Conservation (phyloP, 352 stramenopile genomes). For the Saprolegnia diclina region DNA sequence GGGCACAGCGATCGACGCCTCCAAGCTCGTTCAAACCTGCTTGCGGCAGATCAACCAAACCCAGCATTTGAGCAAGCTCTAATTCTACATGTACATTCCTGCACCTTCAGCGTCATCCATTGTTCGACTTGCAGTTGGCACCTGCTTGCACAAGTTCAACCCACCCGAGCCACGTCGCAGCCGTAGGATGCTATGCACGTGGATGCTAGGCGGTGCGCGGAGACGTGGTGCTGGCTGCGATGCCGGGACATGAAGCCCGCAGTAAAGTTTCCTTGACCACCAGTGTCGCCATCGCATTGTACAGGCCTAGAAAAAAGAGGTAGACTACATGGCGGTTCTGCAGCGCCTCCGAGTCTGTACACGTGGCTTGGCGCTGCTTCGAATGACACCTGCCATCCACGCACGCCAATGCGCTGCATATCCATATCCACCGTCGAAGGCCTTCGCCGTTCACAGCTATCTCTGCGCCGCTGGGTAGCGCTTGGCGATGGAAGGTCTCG, state of each 20-base stretch:
- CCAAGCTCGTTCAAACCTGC: constrained; percentile 14
- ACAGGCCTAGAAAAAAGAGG: too few relatives aligned
- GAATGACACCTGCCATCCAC: background rate
- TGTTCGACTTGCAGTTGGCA: too few relatives aligned
- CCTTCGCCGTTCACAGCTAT: background rate
- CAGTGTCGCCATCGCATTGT: too few relatives aligned
- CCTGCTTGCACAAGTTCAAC: too few relatives aligned
- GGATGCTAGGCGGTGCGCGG: too few relatives aligned
- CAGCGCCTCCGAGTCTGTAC: background rate
- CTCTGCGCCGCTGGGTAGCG: background rate
- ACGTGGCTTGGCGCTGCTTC: background rate
- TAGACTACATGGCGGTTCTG: background rate
- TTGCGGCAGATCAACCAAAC: background rate
- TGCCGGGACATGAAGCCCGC: too few relatives aligned
- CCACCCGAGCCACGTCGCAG: too few relatives aligned
- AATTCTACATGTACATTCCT: background rate
- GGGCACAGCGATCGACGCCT: constrained; percentile 22
- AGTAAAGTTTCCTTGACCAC: too few relatives aligned
- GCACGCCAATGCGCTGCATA: background rate
- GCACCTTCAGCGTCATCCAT: background rate
- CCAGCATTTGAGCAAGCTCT: constrained; percentile 17
- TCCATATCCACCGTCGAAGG: background rate
- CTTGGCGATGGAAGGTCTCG: too few relatives aligned
- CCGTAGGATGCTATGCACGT: too few relatives aligned
- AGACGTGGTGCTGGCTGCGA: too few relatives aligned